A percentile compares a stretch with the other conserved stretches of the same genome.
These are phyloP conservation scores for Polygonum aviculare DNA, from an alignment of 148 eudicot genomes.

Conservation along the genomic window DNA sequence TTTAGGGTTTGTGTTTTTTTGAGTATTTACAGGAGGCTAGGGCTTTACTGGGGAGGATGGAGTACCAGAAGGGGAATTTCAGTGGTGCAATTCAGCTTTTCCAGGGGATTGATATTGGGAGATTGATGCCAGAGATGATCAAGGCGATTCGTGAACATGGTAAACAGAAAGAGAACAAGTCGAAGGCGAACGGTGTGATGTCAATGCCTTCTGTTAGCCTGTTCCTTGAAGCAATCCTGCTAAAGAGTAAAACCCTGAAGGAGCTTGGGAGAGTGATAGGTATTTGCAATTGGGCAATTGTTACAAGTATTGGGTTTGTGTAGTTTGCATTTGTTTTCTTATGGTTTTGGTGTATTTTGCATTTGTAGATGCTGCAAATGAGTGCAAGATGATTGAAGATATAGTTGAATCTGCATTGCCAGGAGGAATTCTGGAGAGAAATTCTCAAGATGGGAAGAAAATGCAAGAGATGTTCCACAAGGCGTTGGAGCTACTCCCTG, in stretches of 20 bases:
- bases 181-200: conserved; percentile 60
- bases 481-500: conserved; percentile 84
- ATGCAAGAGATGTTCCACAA: conserved; percentile 77
- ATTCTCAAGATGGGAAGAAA: conserved; percentile 42
- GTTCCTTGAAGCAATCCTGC: conserved; percentile 76
- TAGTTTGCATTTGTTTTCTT: not conserved
- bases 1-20: too few relatives aligned
- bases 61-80: conserved; percentile 79
- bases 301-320: not conserved
- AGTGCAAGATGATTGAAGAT: conserved; percentile 66
- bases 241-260: conserved; percentile 69
- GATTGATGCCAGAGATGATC: conserved; percentile 50
- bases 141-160: conserved; percentile 58
- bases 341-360: not conserved
- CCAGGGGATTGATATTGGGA: conserved; percentile 75
- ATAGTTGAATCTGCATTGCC: conserved; percentile 83
- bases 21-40: conserved; percentile 62
- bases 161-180: conserved; percentile 30
- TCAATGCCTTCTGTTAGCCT: conserved; percentile 92
- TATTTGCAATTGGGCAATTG: conserved; percentile 11
- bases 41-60: conserved; percentile 92
- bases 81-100: conserved; percentile 91
- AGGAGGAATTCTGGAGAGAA: conserved; percentile 45
- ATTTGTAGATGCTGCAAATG: conserved; percentile 71
- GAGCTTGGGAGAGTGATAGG: conserved; percentile 64